Base-by-base conservation (phyloP, 2,329 filamentous ascomycete species). In the Emmonsiellopsis sp. region DNA sequence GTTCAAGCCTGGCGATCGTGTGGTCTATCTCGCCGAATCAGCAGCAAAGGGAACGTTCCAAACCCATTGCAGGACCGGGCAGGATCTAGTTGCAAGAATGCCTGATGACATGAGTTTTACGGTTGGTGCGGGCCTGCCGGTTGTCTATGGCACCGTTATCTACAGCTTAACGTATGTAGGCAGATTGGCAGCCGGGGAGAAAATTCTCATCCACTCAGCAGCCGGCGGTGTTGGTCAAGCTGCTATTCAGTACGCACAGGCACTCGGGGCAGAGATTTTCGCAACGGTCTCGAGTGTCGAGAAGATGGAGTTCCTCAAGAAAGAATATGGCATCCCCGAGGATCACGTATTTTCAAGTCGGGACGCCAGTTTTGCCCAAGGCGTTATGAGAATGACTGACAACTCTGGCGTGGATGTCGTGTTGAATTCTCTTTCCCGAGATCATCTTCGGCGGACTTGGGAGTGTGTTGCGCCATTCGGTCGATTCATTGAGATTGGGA, bases 1-100 rank as follows among this genome's bases (percentile, higher is more conserved):
- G 2, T 57, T 75, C n/a, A 41, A 55, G 5, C 46, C 61, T 7
- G 70, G 70, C 3, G 69, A 74, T 40, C 57, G 59, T 8, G 77
- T 79, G 5, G 37, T 44, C 37, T 54, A 54, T 30, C 40, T 55
- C 7, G 53, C 54, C 11, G 49, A 54, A 3, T 43, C 53, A 11
- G n/a, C 45, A 9, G 32, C 38, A n/a, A 50, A 44, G 16, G 58
- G 58, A 2, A 56, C 56, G n/a, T 60, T 60, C 49, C 52, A 54
- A 20, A 60, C 52, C 16, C 57, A 56, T 52, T 51, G 52, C 40
- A 55, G 55, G 32, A 51, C 51, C 2, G 42, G 53, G 9, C 51
- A 52, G 51, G 44, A 54, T 11, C 49, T 53, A 11, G 54, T 59
- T 15, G 43, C 57, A 11, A 54, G 51, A 31, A 58, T 61, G 11